A percentile compares a stretch with the other conserved stretches of the same genome.
These are phyloP conservation scores for Tanacetum coccineum DNA, from an alignment of 129 eudicot genomes.

Conservation along the genomic window DNA sequence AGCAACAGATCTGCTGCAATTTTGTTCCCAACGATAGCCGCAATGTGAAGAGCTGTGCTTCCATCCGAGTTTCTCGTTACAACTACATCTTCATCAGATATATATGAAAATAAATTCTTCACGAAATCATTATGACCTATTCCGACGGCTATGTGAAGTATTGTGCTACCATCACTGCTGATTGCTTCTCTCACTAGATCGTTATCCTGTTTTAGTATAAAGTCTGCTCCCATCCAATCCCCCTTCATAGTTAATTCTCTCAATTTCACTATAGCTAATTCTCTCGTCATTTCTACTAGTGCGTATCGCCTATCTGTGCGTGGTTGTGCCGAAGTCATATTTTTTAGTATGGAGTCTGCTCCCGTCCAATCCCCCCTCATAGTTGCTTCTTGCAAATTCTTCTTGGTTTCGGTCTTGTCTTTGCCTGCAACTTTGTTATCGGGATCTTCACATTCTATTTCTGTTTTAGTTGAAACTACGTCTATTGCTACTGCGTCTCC, in stretches of 20 bases:
- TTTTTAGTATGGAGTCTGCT: background rate
- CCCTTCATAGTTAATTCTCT: background rate
- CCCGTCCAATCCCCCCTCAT: background rate
- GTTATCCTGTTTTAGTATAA: background rate
- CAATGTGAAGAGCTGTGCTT: slow-evolving; percentile 9
- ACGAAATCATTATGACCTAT: background rate
- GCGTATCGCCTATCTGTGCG: too few species aligned
- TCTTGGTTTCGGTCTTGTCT: too few species aligned
- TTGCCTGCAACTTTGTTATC: too few species aligned
- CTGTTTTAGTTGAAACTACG: too few species aligned
- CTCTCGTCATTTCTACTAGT: too few species aligned
- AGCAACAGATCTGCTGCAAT: background rate
- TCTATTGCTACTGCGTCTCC: too few species aligned
- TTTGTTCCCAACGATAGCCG: slow-evolving; percentile 7
- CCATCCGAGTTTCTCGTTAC: background rate
- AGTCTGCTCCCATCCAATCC: background rate
- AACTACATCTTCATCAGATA: background rate
- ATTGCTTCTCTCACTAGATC: background rate
- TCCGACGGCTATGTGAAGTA: slow-evolving; percentile 4
- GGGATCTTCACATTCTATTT: too few species aligned
- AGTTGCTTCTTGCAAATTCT: too few species aligned
- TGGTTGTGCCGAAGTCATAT: too few species aligned
- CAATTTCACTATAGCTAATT: too few species aligned
- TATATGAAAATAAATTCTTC: background rate
- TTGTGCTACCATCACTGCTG: background rate